Conservation (phyloP, 176 grass and related monocot genomes). For the Carex parvula region DNA sequence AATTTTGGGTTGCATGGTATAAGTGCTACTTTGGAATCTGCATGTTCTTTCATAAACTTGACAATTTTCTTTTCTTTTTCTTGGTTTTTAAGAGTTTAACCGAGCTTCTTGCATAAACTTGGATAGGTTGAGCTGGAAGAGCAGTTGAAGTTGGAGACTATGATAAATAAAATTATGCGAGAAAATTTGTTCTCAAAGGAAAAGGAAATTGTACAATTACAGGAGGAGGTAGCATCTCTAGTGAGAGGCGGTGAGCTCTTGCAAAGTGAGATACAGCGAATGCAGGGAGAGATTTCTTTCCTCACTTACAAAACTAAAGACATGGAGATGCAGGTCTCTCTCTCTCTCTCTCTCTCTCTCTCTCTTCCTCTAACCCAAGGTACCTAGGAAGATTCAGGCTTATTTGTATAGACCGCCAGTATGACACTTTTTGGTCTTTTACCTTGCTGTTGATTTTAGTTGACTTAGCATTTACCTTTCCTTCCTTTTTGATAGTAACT, state of each 20-base stretch:
- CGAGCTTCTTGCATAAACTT: not conserved
- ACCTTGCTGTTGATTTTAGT: not conserved
- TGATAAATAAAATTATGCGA: constrained; percentile 70
- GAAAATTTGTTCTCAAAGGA: constrained; percentile 74
- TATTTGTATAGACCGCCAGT: not conserved
- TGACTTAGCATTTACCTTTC: not conserved
- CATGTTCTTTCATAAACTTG: not conserved
- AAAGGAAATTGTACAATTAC: constrained; percentile 58
- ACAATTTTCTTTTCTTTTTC: not conserved
- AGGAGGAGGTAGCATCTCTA: constrained; percentile 64
- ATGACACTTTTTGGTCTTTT: not conserved
- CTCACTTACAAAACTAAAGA: constrained; percentile 76
- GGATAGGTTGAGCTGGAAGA: constrained; percentile 57
- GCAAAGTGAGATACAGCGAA: constrained; percentile 68
- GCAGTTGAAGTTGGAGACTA: constrained; percentile 63
- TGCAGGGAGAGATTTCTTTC: constrained; percentile 77
- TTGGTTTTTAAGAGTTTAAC: not conserved
- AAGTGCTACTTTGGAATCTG: not conserved
- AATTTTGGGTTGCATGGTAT: not conserved
- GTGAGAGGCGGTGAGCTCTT: constrained; percentile 54
- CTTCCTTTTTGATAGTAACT: not conserved
- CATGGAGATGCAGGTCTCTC: constrained; percentile 59
- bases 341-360: constrained; percentile 22
- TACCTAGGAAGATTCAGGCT: not conserved
- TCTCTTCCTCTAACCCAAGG: not conserved